Percentiles rank a stretch among this genome's conserved stretches.
These are phyloP conservation scores for Cyclostephanos invisitatus DNA, from an alignment of 108 stramenopile species.

Conservation along the genomic window DNA sequence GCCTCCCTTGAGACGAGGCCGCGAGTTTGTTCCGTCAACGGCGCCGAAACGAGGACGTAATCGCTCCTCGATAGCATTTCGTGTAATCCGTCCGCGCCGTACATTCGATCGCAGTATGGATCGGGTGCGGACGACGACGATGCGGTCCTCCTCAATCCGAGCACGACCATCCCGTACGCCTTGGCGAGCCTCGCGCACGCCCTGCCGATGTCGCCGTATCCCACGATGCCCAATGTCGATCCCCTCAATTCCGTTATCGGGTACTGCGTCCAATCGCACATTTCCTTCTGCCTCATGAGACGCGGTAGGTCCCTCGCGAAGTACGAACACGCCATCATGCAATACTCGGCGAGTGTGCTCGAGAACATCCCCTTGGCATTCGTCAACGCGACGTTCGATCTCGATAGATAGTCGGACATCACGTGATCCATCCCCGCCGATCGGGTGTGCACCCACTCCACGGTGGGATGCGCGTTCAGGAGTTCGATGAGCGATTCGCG, in stretches of 20 bases:
- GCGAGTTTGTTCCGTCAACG: conserved; percentile 74
- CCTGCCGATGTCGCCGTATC: conserved; percentile 92
- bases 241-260: conserved; percentile 71
- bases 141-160: conserved; percentile 72
- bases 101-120: conserved; percentile 64
- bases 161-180: conserved; percentile 82
- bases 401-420: conserved; percentile 48
- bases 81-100: conserved; percentile 55
- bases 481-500: conserved; percentile 59
- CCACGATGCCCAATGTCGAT: conserved; percentile 84
- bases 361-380: conserved; percentile 92
- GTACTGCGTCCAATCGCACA: conserved; percentile 73
- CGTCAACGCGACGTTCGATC: conserved; percentile 60
- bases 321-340: conserved; percentile 83
- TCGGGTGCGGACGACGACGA: conserved; percentile 34
- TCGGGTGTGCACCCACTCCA: conserved; percentile 84
- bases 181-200: conserved; percentile 76
- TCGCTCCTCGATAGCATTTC: conserved; percentile 66
- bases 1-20: conserved; percentile 61
- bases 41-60: conserved; percentile 78
- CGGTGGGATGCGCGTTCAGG: conserved; percentile 50
- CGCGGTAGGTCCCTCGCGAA: conserved; percentile 94
- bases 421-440: conserved; percentile 84
- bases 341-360: conserved; percentile 89
- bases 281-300: conserved; percentile 70